phyloP scores from a whole-genome alignment of 768 basidiomycete genomes.

The Amanita subjunquillea region DNA sequence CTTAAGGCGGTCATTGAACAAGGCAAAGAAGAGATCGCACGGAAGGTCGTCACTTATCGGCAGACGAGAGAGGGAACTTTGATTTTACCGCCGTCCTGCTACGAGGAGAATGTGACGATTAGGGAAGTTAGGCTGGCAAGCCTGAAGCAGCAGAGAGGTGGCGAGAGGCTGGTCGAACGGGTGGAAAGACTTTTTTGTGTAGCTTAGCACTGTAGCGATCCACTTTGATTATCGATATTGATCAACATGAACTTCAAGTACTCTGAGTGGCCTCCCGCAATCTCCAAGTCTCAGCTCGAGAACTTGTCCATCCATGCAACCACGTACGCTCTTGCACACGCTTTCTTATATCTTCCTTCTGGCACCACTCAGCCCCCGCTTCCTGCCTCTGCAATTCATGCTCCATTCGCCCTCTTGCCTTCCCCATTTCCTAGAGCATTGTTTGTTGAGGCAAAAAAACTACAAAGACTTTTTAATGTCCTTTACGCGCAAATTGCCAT shows the following conservation, averaged over 20 bases:
- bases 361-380: constrained; percentile 32
- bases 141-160: constrained; percentile 14
- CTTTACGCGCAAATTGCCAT: constrained; percentile 79
- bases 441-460: constrained; percentile 50
- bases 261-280: constrained; percentile 64
- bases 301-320: constrained; percentile 57
- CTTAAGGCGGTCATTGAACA: constrained; percentile 41
- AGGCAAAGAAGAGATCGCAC: constrained; percentile 35
- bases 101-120: constrained; percentile 19
- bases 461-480: constrained; percentile 76
- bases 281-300: constrained; percentile 48
- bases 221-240: neutral
- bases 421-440: constrained; percentile 71
- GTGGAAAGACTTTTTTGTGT: neutral
- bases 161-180: constrained; percentile 5
- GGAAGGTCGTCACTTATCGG: constrained; percentile 47
- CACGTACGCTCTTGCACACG: constrained; percentile 78
- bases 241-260: constrained; percentile 27
- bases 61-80: constrained; percentile 29
- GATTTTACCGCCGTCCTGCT: constrained; percentile 42
- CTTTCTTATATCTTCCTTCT: constrained; percentile 72
- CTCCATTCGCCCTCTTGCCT: constrained; percentile 83
- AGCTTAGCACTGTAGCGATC: neutral
- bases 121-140: constrained; percentile 13
- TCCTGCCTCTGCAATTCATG: constrained; percentile 76